Conservation (phyloP, 176 grass and related monocot species). For the Oryza australiensis region DNA sequence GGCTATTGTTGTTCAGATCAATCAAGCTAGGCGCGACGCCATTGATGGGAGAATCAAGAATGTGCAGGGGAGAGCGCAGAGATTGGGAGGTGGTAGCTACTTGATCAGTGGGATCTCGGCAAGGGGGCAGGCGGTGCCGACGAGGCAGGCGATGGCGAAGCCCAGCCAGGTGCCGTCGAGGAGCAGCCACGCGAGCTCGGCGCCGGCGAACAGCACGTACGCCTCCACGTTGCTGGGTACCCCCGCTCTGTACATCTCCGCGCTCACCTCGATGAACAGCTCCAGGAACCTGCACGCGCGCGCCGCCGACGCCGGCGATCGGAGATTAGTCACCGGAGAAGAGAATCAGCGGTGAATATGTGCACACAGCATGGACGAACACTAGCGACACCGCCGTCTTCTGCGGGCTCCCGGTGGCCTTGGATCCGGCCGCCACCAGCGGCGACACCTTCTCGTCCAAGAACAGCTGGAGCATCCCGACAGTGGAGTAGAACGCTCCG, state of each 20-base stretch:
- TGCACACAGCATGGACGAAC: neutral
- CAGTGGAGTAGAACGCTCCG: conserved; percentile 74
- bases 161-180: conserved; percentile 83
- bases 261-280: conserved; percentile 81
- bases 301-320: neutral
- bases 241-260: conserved; percentile 82
- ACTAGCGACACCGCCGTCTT: conserved; percentile 62
- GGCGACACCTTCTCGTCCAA: conserved; percentile 46
- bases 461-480: conserved; percentile 70
- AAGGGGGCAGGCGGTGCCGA: conserved; percentile 70
- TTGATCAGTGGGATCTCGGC: conserved; percentile 88
- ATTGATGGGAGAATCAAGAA: neutral
- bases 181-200: conserved; percentile 73
- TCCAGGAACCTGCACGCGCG: conserved; percentile 55
- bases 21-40: too few species aligned
- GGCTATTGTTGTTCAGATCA: neutral
- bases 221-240: conserved; percentile 59
- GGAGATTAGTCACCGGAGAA: neutral
- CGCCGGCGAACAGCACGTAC: conserved; percentile 63
- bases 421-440: conserved; percentile 25
- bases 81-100: conserved; percentile 24
- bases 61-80: too few species aligned
- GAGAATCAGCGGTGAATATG: neutral
- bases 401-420: conserved; percentile 48
- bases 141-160: conserved; percentile 83